Evolutionary conservation across 2,329 filamentous ascomycete species (phyloP).

Genomic region (Talaromyces sp.): DNA sequence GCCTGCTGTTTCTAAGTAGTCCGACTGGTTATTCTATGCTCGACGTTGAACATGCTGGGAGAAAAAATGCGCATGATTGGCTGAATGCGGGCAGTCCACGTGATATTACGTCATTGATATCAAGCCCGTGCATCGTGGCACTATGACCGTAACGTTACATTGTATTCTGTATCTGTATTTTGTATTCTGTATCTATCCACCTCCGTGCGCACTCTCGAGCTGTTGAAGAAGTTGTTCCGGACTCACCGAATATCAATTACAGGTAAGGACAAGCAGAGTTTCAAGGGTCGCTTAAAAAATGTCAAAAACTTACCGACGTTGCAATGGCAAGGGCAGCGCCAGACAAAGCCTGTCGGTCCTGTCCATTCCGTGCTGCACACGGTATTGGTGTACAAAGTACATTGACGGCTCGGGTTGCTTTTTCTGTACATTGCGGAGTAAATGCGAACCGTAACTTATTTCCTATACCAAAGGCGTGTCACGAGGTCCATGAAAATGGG

Average conservation of each 20-base stretch:
- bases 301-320: background rate
- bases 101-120: background rate
- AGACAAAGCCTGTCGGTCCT: background rate
- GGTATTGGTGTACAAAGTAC: background rate
- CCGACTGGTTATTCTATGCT: background rate
- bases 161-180: background rate
- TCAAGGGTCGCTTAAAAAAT: background rate
- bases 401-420: background rate
- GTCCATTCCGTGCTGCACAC: background rate
- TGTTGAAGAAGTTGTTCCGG: background rate
- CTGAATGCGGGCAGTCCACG: background rate
- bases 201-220: background rate
- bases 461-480: background rate
- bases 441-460: background rate
- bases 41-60: background rate
- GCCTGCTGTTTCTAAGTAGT: background rate
- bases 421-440: background rate
- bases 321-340: background rate
- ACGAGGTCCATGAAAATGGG: background rate
- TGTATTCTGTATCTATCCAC: background rate
- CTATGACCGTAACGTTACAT: background rate
- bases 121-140: background rate
- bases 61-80: background rate
- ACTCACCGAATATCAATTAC: background rate
- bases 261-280: background rate